Evolutionary conservation across 2,329 filamentous ascomycete species (phyloP).

Genomic region (Aspergillus fijiensis): DNA sequence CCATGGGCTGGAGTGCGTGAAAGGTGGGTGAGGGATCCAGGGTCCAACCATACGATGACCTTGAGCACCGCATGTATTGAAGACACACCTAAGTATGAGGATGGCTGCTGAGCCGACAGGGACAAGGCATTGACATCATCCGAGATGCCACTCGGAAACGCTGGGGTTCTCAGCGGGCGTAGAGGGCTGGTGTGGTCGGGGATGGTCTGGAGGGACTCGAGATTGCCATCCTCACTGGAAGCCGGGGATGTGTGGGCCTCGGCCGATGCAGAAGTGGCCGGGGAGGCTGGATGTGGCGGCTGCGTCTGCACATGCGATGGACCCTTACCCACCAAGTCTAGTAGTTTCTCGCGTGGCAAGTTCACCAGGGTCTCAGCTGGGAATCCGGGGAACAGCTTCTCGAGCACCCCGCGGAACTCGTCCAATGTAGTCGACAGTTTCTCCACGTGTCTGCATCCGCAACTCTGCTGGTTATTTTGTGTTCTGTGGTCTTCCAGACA

Average conservation of each 20-base stretch:
- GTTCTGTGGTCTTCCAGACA: neutral
- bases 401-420: slow-evolving; percentile 63
- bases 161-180: slow-evolving; percentile 51
- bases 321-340: slow-evolving; percentile 51
- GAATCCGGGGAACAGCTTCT: slow-evolving; percentile 62
- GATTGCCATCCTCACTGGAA: slow-evolving; percentile 52
- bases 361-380: slow-evolving; percentile 51
- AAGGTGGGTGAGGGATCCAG: slow-evolving; percentile 50
- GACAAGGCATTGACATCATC: slow-evolving; percentile 72
- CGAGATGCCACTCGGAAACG: slow-evolving; percentile 62
- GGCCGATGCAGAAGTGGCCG: slow-evolving; percentile 51
- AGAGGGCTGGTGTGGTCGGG: slow-evolving; percentile 59
- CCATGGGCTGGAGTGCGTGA: slow-evolving; percentile 38
- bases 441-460: slow-evolving; percentile 45
- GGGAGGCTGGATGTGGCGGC: slow-evolving; percentile 37
- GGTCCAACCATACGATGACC: slow-evolving; percentile 62
- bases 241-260: slow-evolving; percentile 42
- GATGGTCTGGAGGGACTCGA: slow-evolving; percentile 67
- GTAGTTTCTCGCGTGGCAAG: slow-evolving; percentile 60
- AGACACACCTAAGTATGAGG: slow-evolving; percentile 70
- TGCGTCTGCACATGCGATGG: slow-evolving; percentile 27
- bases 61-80: slow-evolving; percentile 73
- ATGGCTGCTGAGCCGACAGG: slow-evolving; percentile 58
- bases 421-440: slow-evolving; percentile 64
- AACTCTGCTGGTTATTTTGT: slow-evolving; percentile 11